Base-by-base conservation (phyloP, 2,329 filamentous ascomycete species). In the Microdochium paspali region DNA sequence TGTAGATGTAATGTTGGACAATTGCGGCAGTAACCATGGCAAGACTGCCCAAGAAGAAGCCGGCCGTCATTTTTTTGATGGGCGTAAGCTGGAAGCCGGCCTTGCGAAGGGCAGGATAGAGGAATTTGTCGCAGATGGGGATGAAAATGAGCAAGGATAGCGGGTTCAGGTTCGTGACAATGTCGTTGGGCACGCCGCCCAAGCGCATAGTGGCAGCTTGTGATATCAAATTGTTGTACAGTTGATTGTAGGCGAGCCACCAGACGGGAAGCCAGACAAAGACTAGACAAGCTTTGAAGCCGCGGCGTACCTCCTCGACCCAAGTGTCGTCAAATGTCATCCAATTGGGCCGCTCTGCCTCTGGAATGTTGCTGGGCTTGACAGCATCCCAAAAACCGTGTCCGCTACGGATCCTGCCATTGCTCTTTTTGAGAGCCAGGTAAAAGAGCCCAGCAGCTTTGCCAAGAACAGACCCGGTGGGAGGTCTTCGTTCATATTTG, bases 301-400 rank as follows among this genome's bases (percentile, higher is more conserved):
- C 85, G 65, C 85, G 82, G 46, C 74, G 73, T 44, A 90, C 80
- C 60, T 90, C 84, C 60, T 89, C 85, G 28, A 91, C 86, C 85
- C 86, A 91, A 46, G 79, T 79, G 55, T 91, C 87, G 52, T 91
- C 86, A 55, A 89, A 90, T 0, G 82, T 85, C 83, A 90, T 90
- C 85, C 85, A 90, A 0, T 47, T 35, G 0, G 85, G 85, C 47
- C 81, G 80, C 52, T 72, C 61, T 1, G 62, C 63, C 31, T 73
- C 67, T 10, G 74, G 67, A 5, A 87, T 71, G 30, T 71, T 68
- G 60, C 80, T 85, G 3, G 85, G 85, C 67, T 86, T 87, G 50
- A 80, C 79, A 3, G 70, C 60, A 24, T 87, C 79, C 80, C 84
- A 89, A 66, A 86, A 80, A 4, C 53, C 58, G 66, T 77, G 50